These are phyloP conservation scores for Uronychia setigera DNA, from an alignment of 73 alveolate species.

Conservation along the genomic window DNA sequence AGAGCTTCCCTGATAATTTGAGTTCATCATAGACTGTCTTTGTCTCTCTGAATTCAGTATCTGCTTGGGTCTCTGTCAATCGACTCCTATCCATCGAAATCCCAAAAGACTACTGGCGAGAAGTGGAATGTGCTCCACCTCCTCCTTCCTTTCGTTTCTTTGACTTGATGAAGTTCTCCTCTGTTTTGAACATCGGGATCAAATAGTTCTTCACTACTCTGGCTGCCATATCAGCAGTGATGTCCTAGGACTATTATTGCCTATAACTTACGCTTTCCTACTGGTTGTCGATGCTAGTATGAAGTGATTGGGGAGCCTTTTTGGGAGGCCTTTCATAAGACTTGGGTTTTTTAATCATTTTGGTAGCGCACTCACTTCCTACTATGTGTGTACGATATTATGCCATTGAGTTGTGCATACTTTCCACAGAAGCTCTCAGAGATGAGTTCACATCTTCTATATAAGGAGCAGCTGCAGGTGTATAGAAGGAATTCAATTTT, in stretches of 20 bases:
- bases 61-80: neutral
- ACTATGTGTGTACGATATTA: no score
- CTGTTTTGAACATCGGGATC: conserved; percentile 67
- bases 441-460: no score
- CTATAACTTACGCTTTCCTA: neutral
- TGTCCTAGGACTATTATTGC: conserved; percentile 47
- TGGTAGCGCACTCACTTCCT: neutral
- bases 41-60: neutral
- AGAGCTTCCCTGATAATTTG: conserved; percentile 49
- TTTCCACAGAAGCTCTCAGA: no score
- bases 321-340: neutral
- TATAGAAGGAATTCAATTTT: no score
- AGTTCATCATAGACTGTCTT: conserved; percentile 65
- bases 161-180: conserved; percentile 3
- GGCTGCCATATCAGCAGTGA: conserved; percentile 68
- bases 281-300: neutral
- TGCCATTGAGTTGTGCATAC: no score
- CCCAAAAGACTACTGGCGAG: neutral
- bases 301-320: neutral
- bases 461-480: no score
- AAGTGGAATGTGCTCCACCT: neutral
- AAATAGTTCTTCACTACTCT: conserved; percentile 57
- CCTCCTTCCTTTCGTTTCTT: conserved; percentile 31
- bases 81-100: neutral
- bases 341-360: neutral